Conservation (phyloP, 1,284 basidiomycete species). For the Papiliotrema flavescens region DNA sequence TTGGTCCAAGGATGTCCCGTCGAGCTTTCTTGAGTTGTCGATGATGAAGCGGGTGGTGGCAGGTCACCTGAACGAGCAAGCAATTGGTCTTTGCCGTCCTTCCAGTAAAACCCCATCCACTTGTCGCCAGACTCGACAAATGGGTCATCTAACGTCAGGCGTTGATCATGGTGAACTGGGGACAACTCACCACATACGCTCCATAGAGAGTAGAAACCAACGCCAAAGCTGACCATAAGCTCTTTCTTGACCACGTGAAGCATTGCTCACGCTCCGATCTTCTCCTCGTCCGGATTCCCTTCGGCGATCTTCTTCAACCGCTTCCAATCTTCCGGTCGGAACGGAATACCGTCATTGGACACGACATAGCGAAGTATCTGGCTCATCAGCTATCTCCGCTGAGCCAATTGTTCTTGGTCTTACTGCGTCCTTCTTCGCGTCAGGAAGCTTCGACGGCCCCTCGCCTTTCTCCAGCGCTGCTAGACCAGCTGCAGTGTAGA, state of each 20-base stretch:
- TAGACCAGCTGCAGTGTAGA: slow-evolving; percentile 63
- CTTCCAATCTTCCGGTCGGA: slow-evolving; percentile 76
- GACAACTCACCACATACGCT: slow-evolving; percentile 44
- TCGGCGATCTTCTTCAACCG: slow-evolving; percentile 69
- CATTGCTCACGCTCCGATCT: slow-evolving; percentile 48
- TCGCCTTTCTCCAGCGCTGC: slow-evolving; percentile 49
- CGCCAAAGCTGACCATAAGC: slow-evolving; percentile 41
- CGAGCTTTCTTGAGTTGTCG: slow-evolving; percentile 22
- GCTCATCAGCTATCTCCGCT: neutral
- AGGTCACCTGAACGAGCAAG: slow-evolving; percentile 71
- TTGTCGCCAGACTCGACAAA: slow-evolving; percentile 84
- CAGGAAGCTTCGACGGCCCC: slow-evolving; percentile 44
- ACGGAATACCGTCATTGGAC: slow-evolving; percentile 79
- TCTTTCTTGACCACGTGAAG: neutral
- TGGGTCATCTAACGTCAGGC: slow-evolving; percentile 64
- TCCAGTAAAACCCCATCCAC: slow-evolving; percentile 98
- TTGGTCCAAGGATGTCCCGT: slow-evolving; percentile 68
- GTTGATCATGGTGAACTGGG: neutral
- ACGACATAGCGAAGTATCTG: slow-evolving; percentile 57
- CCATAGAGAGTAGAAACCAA: slow-evolving; percentile 55
- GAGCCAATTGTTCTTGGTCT: slow-evolving; percentile 7
- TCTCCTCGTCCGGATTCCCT: slow-evolving; percentile 55
- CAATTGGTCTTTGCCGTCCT: slow-evolving; percentile 80
- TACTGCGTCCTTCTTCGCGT: slow-evolving; percentile 60
- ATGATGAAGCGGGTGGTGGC: slow-evolving; percentile 49